phyloP scores from a whole-genome alignment of 257 asterid species.

The Gentiana dahurica region DNA sequence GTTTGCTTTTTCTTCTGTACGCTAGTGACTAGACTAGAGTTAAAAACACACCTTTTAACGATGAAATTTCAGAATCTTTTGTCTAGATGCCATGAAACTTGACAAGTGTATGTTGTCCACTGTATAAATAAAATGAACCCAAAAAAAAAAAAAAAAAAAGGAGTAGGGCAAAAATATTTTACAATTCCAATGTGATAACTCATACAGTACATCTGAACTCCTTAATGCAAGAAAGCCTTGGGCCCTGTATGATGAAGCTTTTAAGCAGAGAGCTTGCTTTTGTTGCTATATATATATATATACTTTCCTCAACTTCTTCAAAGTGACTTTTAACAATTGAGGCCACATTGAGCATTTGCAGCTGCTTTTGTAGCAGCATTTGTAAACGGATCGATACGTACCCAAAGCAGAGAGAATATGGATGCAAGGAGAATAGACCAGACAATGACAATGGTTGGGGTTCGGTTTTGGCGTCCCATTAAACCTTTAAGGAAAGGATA shows the following conservation, averaged over 20 bases:
- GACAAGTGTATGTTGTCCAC: too few species aligned
- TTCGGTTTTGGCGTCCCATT: slow-evolving; percentile 74
- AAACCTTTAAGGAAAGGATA: slow-evolving; percentile 93
- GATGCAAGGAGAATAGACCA: slow-evolving; percentile 96
- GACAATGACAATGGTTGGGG: slow-evolving; percentile 87
- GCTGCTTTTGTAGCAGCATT: slow-evolving; percentile 36
- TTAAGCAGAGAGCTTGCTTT: neutral
- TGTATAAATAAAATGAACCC: too few species aligned
- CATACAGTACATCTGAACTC: slow-evolving; percentile 1
- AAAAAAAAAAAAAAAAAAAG: too few species aligned
- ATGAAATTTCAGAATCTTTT: too few species aligned
- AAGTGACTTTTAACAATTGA: slow-evolving; percentile 37
- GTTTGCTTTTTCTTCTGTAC: too few species aligned
- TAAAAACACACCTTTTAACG: too few species aligned
- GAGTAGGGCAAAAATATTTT: too few species aligned
- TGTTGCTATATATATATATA: slow-evolving; percentile 7
- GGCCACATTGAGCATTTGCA: slow-evolving; percentile 64
- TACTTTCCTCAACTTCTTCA: neutral
- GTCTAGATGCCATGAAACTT: too few species aligned
- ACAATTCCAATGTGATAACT: neutral
- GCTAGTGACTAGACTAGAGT: too few species aligned
- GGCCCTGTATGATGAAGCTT: slow-evolving; percentile 1
- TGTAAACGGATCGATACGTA: slow-evolving; percentile 82
- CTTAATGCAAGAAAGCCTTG: slow-evolving; percentile 3
- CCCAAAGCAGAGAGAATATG: slow-evolving; percentile 91